Conservation (phyloP, 306 rosid species). For the Dryas alaskensis region DNA sequence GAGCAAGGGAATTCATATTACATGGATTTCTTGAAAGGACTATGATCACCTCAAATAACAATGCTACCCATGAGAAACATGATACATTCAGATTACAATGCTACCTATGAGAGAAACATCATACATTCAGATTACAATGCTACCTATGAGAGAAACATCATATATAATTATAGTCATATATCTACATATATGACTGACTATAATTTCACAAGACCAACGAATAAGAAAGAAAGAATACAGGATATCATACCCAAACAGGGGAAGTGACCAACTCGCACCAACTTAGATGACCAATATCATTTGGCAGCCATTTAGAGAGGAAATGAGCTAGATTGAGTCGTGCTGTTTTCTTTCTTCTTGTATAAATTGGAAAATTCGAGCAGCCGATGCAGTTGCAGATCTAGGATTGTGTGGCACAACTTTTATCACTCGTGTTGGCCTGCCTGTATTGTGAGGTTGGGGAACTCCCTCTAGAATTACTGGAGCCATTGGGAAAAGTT, state of each 20-base stretch:
- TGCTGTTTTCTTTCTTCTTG: constrained; percentile 82
- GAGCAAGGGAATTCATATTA: no score
- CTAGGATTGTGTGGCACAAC: constrained; percentile 89
- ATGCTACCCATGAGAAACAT: constrained; percentile 6
- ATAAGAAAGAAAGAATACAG: not conserved
- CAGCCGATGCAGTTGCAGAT: constrained; percentile 87
- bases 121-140: constrained; percentile 23
- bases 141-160: constrained; percentile 3
- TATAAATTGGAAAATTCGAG: constrained; percentile 85
- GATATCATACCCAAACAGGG: not conserved
- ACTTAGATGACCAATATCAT: not conserved
- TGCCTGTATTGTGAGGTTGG: constrained; percentile 42
- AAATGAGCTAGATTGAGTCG: constrained; percentile 28
- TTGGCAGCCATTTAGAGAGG: not conserved
- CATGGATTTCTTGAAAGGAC: no score
- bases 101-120: not conserved
- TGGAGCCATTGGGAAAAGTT: constrained; percentile 47
- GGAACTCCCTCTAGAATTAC: constrained; percentile 41
- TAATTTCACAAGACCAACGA: constrained; percentile 1
- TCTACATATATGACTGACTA: constrained; percentile 11
- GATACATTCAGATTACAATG: constrained; percentile 24
- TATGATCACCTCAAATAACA: not conserved
- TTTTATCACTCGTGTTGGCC: constrained; percentile 60
- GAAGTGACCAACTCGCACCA: not conserved
- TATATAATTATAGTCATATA: not conserved